Percentiles rank a stretch among this genome's conserved stretches.
These are phyloP conservation scores for Entophlyctis luteolus DNA, from an alignment of 192 early-diverging fungal genomes.

Conservation along the genomic window DNA sequence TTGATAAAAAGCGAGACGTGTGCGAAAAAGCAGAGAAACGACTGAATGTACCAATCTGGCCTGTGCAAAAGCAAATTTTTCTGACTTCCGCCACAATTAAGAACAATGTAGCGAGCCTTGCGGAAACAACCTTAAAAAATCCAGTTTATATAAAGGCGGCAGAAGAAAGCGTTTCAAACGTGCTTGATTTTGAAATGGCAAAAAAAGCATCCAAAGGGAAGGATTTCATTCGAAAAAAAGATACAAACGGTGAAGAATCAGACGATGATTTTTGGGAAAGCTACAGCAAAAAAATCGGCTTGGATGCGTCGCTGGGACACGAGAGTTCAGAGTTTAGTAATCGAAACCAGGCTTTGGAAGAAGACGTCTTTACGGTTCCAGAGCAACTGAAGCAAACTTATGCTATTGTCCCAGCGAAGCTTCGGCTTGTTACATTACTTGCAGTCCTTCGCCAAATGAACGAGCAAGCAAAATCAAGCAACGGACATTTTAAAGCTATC, in stretches of 20 bases:
- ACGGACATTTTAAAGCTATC: conserved; percentile 64
- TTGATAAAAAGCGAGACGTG: conserved; percentile 27
- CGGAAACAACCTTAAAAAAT: conserved; percentile 69
- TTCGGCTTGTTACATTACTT: conserved; percentile 81
- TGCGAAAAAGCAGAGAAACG: conserved; percentile 15
- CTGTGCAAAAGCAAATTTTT: conserved; percentile 42
- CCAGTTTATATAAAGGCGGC: conserved; percentile 77
- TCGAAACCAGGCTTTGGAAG: conserved; percentile 1
- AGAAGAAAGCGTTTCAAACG: conserved; percentile 12
- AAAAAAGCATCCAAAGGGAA: conserved; percentile 27
- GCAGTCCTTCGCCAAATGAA: conserved; percentile 64
- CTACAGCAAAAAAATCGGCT: conserved; percentile 1
- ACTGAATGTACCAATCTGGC: conserved; percentile 31
- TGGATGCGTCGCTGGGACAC: too few relatives aligned
- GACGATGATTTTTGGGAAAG: conserved; percentile 24
- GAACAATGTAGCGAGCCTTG: conserved; percentile 78
- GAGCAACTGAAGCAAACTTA: conserved; percentile 85
- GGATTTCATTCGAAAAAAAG: conserved; percentile 22
- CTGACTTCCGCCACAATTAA: conserved; percentile 89
- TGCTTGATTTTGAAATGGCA: conserved; percentile 25
- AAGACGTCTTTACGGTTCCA: conserved; percentile 65
- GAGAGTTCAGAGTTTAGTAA: not conserved
- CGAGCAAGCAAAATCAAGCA: conserved; percentile 34
- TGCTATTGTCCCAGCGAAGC: conserved; percentile 82
- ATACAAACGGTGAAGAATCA: conserved; percentile 6